phyloP scores from a whole-genome alignment of 1,284 basidiomycete species.

The Sphagnurus paluster region DNA sequence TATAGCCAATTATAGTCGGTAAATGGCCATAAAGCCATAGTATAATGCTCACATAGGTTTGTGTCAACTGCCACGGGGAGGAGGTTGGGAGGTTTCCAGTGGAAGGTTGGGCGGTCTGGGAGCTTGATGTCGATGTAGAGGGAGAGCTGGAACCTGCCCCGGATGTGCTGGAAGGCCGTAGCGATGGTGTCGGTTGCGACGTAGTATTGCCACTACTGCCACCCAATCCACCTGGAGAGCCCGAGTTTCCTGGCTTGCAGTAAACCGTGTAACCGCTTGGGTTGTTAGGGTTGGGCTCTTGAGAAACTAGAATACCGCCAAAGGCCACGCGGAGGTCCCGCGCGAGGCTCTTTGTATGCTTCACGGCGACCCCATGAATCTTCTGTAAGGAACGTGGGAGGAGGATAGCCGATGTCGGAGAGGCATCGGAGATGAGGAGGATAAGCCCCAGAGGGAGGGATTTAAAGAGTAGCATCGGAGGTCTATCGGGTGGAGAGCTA shows the following conservation, averaged over 20 bases:
- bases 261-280: slow-evolving; percentile 43
- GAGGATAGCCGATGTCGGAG: slow-evolving; percentile 36
- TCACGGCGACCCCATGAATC: slow-evolving; percentile 35
- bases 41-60: slow-evolving; percentile 33
- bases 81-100: slow-evolving; percentile 24
- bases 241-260: slow-evolving; percentile 37
- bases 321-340: slow-evolving; percentile 68
- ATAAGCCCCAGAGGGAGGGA: slow-evolving; percentile 25
- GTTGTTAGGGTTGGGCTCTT: slow-evolving; percentile 18
- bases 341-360: slow-evolving; percentile 58
- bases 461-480: slow-evolving; percentile 18
- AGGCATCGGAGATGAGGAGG: slow-evolving; percentile 35
- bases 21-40: not conserved
- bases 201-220: slow-evolving; percentile 20
- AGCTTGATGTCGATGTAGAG: slow-evolving; percentile 17
- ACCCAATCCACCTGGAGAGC: slow-evolving; percentile 13
- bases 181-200: slow-evolving; percentile 15
- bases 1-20: slow-evolving; percentile 33
- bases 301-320: slow-evolving; percentile 43
- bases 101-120: slow-evolving; percentile 18
- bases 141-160: slow-evolving; percentile 11
- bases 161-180: slow-evolving; percentile 10
- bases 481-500: too few relatives aligned
- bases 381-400: slow-evolving; percentile 40
- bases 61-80: slow-evolving; percentile 38